Evolutionary conservation across 257 asterid species (phyloP).

Genomic region (Ehretia macrophylla): DNA sequence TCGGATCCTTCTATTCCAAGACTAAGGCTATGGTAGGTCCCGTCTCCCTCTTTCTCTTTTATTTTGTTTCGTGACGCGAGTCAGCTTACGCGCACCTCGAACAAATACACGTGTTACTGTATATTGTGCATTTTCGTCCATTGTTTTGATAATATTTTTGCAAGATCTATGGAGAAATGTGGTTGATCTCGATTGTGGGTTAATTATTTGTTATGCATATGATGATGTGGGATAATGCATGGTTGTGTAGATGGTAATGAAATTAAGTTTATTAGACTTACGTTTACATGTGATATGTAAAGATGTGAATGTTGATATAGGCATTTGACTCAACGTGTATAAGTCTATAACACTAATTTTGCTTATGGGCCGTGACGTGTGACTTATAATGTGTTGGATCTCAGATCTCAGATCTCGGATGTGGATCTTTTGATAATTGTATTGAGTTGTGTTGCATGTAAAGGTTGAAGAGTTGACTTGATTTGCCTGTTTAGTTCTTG

Average conservation of each 20-base stretch:
- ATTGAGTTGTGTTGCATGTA: background rate
- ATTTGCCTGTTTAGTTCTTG: background rate
- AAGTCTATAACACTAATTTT: too few species aligned
- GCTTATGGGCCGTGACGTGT: too few species aligned
- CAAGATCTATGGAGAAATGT: background rate
- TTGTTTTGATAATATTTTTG: background rate
- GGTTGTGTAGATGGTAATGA: background rate
- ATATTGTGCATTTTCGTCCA: background rate
- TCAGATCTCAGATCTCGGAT: conserved; percentile 16
- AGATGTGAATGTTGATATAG: too few species aligned
- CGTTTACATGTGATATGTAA: background rate
- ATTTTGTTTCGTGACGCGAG: background rate
- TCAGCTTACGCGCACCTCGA: too few species aligned
- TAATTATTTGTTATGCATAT: too few species aligned
- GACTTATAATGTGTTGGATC: conserved; percentile 5
- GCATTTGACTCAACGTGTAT: too few species aligned
- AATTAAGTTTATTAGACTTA: background rate
- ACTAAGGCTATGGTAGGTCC: conserved; percentile 77
- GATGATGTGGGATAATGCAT: background rate
- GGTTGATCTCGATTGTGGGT: too few species aligned
- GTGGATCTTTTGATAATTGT: conserved; percentile 2
- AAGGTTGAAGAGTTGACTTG: background rate
- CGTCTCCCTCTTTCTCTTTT: background rate
- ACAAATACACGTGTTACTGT: too few species aligned
- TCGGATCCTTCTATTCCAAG: conserved; percentile 85